phyloP scores from a whole-genome alignment of 2,329 filamentous ascomycete species.

The Leptographium procerum region DNA sequence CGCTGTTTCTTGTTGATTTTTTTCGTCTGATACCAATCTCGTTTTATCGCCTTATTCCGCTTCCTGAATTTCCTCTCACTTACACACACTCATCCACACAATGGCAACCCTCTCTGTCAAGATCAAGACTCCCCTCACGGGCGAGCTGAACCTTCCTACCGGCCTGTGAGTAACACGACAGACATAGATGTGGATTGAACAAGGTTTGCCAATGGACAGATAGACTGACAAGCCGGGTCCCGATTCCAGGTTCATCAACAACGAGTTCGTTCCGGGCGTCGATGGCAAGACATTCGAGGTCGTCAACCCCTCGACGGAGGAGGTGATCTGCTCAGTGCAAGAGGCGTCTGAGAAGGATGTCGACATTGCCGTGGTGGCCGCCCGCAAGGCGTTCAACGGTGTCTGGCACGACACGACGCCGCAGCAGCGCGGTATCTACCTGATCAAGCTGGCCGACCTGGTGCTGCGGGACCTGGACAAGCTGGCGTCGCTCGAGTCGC shows the following conservation, averaged over 20 bases:
- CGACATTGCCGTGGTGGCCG: constrained; percentile 69
- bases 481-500: constrained; percentile 71
- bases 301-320: constrained; percentile 78
- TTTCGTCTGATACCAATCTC: not conserved
- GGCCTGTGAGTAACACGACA: constrained; percentile 44
- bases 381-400: constrained; percentile 75
- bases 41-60: not conserved
- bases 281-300: constrained; percentile 88
- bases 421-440: constrained; percentile 54
- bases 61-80: too few relatives aligned
- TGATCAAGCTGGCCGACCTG: constrained; percentile 70
- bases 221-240: not conserved
- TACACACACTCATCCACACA: constrained; percentile 9
- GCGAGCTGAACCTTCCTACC: constrained; percentile 46
- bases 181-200: too few relatives aligned
- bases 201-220: too few relatives aligned
- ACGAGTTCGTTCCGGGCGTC: constrained; percentile 73
- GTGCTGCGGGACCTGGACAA: constrained; percentile 67
- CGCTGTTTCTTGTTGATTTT: not conserved
- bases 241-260: constrained; percentile 81
- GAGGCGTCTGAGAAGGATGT: constrained; percentile 84
- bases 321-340: constrained; percentile 70
- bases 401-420: constrained; percentile 59
- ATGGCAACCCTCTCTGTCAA: constrained; percentile 30
- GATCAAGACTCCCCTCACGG: constrained; percentile 58